Base-by-base conservation (phyloP, 305 asterid genomes). In the Fraxinus xanthoxyloides region DNA sequence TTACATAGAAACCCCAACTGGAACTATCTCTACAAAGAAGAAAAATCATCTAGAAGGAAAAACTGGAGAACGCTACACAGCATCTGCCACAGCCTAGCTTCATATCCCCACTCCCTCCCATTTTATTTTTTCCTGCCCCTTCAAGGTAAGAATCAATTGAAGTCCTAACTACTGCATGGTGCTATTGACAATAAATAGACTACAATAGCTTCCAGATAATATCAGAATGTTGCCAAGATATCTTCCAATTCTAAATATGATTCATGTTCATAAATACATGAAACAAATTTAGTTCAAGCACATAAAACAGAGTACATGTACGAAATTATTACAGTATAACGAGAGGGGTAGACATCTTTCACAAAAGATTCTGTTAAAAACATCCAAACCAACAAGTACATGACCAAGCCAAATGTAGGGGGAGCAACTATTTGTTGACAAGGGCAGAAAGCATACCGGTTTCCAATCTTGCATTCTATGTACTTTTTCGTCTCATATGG, bases 401-500 rank as follows among this genome's bases (percentile, higher is more conserved):
- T 43, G 81, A 84, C 82, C 90, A 85, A 80, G 80, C 86, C 79
- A 81, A 78, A 81, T 56, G 87, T 72, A 74, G 81, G 76, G 84
- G 79, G 82, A 75, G 61, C 77, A 85, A 72, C 79, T 82, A 86
- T 83, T 85, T 83, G 83, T 82, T 51, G 61, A 51, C 61, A 23
- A 51, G 23, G 7, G 85, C 83, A 75, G 82, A 78, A 87, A 85
- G 78, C 87, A 85, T 85, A 90, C 94, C 91, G 86, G 85, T 76
- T 72, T 36, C 89, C 77, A 65, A 84, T 54, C 82, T 85, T 38
- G 82, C 83, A 78, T 70, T 86, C 87, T 90, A 95, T 5, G 94
- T 77, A 88, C 93, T 90, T 89, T 90, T 96, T 87, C 99, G 94
- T 91, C 95, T 92, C 91, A 93, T 5, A 75, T 94, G 97, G 84